Evolutionary conservation across 306 rosid species (phyloP).

Genomic region (Biancaea sappan): DNA sequence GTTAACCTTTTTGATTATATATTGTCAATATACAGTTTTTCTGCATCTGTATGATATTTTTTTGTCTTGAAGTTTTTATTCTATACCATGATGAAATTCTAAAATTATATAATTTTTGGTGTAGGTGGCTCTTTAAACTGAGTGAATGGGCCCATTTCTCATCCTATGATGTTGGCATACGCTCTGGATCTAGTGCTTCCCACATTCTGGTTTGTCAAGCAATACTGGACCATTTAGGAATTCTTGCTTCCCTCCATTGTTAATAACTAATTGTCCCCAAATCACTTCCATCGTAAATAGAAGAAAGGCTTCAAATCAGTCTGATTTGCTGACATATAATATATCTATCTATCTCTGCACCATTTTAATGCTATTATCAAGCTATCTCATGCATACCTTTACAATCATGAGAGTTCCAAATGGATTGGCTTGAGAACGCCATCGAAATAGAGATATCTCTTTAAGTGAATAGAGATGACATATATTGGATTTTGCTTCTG

Average conservation of each 20-base stretch:
- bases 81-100: slow-evolving; percentile 24
- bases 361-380: slow-evolving; percentile 26
- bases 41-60: slow-evolving; percentile 7
- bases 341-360: slow-evolving; percentile 5
- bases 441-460: slow-evolving; percentile 25
- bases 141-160: slow-evolving; percentile 97
- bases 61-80: slow-evolving; percentile 19
- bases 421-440: slow-evolving; percentile 15
- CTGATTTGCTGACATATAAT: slow-evolving; percentile 27
- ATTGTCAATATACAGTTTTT: slow-evolving; percentile 16
- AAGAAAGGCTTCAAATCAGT: slow-evolving; percentile 20
- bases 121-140: slow-evolving; percentile 91
- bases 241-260: neutral
- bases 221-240: slow-evolving; percentile 9
- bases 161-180: slow-evolving; percentile 86
- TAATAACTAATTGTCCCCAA: slow-evolving; percentile 7
- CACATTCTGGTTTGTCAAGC: slow-evolving; percentile 69
- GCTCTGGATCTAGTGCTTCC: slow-evolving; percentile 90
- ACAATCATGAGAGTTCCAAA: slow-evolving; percentile 5
- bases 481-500: neutral
- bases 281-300: slow-evolving; percentile 19
- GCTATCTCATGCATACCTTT: neutral
- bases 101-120: slow-evolving; percentile 18
- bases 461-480: slow-evolving; percentile 4
- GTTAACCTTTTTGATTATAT: slow-evolving; percentile 21